Conservation (phyloP, 2,329 filamentous ascomycete species). For the Hypoxylon sp. region DNA sequence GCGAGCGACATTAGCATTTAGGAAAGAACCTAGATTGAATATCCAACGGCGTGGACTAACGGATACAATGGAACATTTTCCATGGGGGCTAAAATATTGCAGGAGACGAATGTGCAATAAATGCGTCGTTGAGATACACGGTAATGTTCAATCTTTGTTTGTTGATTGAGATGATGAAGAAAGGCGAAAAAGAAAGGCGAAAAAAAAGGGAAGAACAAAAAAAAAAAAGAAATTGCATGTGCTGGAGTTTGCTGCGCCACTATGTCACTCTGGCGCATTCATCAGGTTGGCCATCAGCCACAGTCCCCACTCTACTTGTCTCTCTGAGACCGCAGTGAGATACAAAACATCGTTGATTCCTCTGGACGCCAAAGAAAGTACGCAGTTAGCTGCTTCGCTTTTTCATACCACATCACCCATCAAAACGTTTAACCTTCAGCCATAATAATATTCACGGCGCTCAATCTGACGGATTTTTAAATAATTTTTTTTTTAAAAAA, state of each 20-base stretch:
- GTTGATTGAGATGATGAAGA: background rate
- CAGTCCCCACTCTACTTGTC: constrained; percentile 11
- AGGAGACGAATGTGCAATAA: background rate
- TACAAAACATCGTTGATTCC: constrained; percentile 40
- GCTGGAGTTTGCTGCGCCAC: constrained; percentile 24
- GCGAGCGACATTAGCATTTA: background rate
- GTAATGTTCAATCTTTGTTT: background rate
- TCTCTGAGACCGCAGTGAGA: constrained; percentile 28
- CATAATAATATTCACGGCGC: background rate
- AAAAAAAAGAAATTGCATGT: constrained; percentile 8
- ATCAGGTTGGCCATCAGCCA: constrained; percentile 23
- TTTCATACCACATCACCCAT: constrained; percentile 15
- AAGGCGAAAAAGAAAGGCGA: background rate
- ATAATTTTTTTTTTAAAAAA: no score
- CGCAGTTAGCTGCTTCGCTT: constrained; percentile 4
- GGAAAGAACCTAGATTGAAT: background rate
- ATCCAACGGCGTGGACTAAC: background rate
- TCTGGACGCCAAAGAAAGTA: constrained; percentile 24
- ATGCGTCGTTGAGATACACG: background rate
- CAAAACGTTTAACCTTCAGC: background rate
- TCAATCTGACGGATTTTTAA: background rate
- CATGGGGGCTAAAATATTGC: background rate
- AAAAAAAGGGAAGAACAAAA: constrained; percentile 5
- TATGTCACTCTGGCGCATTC: background rate
- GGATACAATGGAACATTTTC: background rate